Conservation (phyloP, 345 rosid genomes). For the Cardamine chenopodiifolia region DNA sequence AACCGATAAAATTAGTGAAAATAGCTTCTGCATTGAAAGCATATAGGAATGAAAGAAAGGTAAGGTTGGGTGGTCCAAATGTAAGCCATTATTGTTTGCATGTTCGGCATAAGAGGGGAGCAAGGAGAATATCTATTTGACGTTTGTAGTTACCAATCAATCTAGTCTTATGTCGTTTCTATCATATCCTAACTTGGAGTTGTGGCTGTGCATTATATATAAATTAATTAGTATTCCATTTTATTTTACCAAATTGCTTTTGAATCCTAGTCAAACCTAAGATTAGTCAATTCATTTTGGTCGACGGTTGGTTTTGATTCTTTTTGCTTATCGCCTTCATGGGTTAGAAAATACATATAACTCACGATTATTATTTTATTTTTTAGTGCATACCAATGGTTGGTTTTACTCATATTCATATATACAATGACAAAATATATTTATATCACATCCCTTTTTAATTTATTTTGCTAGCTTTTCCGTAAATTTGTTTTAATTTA, state of each 20-base stretch:
- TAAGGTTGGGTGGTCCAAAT: conserved; percentile 43
- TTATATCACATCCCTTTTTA: not conserved
- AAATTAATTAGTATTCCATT: conserved; percentile 12
- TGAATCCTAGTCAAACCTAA: conserved; percentile 34
- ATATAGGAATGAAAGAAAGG: conserved; percentile 30
- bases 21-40: conserved; percentile 27
- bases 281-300: conserved; percentile 28
- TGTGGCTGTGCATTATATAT: conserved; percentile 33
- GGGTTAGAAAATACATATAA: not conserved
- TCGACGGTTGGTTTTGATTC: conserved; percentile 18
- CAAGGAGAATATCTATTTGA: conserved; percentile 43
- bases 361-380: not conserved
- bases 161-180: conserved; percentile 41
- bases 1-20: conserved; percentile 15
- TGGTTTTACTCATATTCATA: not conserved
- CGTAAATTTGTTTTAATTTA: not conserved
- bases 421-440: not conserved
- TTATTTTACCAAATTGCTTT: conserved; percentile 23
- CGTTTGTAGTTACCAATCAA: conserved; percentile 42
- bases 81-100: conserved; percentile 35
- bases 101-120: conserved; percentile 43
- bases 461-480: not conserved
- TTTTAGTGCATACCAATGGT: not conserved
- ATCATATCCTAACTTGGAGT: conserved; percentile 33
- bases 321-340: not conserved